phyloP scores from a whole-genome alignment of 208 protist genomes.

The Wallacemonas rigidus region DNA sequence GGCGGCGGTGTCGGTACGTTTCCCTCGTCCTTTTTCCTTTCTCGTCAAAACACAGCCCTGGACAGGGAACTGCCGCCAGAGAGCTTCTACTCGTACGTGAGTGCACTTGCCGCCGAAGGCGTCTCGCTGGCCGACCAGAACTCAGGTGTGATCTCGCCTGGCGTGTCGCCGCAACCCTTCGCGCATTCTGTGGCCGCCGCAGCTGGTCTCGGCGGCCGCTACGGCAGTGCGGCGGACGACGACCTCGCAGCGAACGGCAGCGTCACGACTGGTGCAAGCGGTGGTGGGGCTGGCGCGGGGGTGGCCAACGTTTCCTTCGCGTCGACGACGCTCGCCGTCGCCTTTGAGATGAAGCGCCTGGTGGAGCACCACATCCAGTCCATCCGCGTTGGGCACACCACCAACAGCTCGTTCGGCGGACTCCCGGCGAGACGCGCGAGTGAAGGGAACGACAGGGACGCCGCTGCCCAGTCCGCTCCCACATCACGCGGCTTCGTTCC shows the following conservation, averaged over 20 bases:
- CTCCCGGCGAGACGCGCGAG: background rate
- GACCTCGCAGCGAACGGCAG: constrained; percentile 6
- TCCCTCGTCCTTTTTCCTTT: constrained; percentile 5
- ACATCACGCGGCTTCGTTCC: too few relatives aligned
- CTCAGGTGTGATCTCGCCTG: background rate
- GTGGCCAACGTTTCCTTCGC: constrained; percentile 24
- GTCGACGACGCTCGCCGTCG: constrained; percentile 10
- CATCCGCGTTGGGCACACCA: background rate
- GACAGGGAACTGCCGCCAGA: background rate
- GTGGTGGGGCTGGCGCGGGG: constrained; percentile 7
- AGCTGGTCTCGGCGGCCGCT: background rate
- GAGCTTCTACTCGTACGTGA: constrained; percentile 14
- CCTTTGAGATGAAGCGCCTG: constrained; percentile 9
- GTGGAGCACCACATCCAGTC: constrained; percentile 13
- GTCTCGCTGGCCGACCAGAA: background rate
- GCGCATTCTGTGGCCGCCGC: constrained; percentile 7
- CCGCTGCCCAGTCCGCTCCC: too few relatives aligned
- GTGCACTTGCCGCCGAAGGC: background rate
- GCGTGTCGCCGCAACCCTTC: background rate
- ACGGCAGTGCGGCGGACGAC: background rate
- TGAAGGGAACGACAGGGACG: background rate
- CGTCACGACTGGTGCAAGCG: background rate
- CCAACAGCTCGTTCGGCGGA: constrained; percentile 23
- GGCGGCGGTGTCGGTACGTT: background rate
- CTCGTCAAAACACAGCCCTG: background rate